These are phyloP conservation scores for Annulohypoxylon bovei DNA, from an alignment of 495 filamentous ascomycete genomes.

Conservation along the genomic window DNA sequence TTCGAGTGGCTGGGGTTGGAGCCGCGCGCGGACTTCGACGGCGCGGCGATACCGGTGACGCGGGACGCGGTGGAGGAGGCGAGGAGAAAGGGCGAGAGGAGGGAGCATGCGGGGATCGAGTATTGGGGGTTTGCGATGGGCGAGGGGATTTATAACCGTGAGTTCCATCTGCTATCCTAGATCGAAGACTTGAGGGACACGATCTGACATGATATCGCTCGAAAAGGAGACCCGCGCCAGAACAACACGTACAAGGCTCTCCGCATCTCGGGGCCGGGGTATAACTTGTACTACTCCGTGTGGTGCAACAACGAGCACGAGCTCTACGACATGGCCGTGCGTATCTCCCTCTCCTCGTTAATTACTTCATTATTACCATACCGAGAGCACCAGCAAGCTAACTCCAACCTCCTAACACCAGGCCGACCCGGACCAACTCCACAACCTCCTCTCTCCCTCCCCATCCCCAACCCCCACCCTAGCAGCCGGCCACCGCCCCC, in stretches of 20 bases:
- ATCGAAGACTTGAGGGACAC: background rate
- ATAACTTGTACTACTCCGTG: slow-evolving; percentile 68
- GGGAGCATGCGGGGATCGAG: slow-evolving; percentile 70
- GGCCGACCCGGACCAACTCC: slow-evolving; percentile 65
- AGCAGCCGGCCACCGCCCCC: slow-evolving; percentile 50
- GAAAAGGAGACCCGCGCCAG: slow-evolving; percentile 25
- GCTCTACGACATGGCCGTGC: slow-evolving; percentile 65
- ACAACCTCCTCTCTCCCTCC: slow-evolving; percentile 58
- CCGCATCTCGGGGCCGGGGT: slow-evolving; percentile 59
- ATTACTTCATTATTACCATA: background rate
- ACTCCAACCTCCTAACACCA: slow-evolving; percentile 43
- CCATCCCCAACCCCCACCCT: background rate
- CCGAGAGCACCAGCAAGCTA: too few relatives aligned
- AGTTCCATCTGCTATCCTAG: slow-evolving; percentile 13
- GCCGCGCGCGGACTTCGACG: slow-evolving; percentile 63
- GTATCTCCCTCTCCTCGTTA: slow-evolving; percentile 11
- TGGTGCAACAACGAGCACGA: slow-evolving; percentile 72
- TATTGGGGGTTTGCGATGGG: slow-evolving; percentile 64
- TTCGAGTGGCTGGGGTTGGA: slow-evolving; percentile 60
- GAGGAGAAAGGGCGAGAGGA: slow-evolving; percentile 34
- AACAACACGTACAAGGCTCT: slow-evolving; percentile 69
- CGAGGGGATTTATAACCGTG: slow-evolving; percentile 54
- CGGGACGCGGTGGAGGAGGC: slow-evolving; percentile 13
- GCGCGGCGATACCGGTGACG: slow-evolving; percentile 59
- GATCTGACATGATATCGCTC: background rate